Base-by-base conservation (phyloP, 306 rosid species). In the Vigna mungo region DNA sequence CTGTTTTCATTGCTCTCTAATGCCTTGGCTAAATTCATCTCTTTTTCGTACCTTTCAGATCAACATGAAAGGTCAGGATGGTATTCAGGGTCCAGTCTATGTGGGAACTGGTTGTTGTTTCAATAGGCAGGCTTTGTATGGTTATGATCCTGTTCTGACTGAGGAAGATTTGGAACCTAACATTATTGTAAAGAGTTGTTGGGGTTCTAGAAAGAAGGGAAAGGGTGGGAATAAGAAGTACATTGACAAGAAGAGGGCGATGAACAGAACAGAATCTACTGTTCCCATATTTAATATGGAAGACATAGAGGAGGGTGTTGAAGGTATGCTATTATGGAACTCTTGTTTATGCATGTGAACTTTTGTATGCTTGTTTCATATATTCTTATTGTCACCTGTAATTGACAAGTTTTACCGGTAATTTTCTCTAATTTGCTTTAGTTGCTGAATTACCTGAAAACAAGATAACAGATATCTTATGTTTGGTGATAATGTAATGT, bases 31-130 rank as follows among this genome's bases (percentile, higher is more conserved):
- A 9, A 61, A 80, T 69, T 72, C 53, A 11, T 49, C 39, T 74
- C 15, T 23, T 1, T 74, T 71, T 2, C 2, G 12, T 32, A 15
- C 73, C 68, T 71, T 54, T 72, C 89, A 92, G 99, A 92, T 96
- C 85, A 96, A 96, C 89, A 81, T 96, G 98, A 96, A 96, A 76
- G 99, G 99, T 72, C 88, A 58, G 62, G 99, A 96, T 85, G 99
- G 99, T 81, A 72, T 96, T 87, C 99, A 96, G 82, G 99, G 99
- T 83, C 98, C 99, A 11, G 98, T 92, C 82, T 96, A 96, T 80
- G 99, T 96, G 84, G 99, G 99, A 87, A 96, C 98, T 64, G 99
- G 99, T 87, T 92, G 99, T 62, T 96, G 99, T 89, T 92, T 96
- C 92, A 96, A 92, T 79, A 90, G 99, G 90, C 98, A 96, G 87